These are phyloP conservation scores for Gossypium turneri DNA, from an alignment of 345 rosid species.

Conservation along the genomic window DNA sequence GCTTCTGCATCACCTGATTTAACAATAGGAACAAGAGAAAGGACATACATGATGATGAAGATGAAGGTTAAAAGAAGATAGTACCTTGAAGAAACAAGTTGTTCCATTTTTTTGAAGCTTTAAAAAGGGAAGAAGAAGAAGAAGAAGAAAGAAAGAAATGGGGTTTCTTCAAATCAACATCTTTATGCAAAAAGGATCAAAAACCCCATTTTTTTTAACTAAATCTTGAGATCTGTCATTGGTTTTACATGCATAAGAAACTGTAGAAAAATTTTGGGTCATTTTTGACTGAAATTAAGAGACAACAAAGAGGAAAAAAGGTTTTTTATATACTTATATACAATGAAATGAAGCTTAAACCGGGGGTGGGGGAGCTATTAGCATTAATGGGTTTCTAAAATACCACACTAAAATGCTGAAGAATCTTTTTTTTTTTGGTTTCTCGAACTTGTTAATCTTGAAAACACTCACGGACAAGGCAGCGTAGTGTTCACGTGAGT, in stretches of 20 bases:
- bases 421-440: background rate
- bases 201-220: background rate
- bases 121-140: too few species aligned
- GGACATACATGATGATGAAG: conserved; percentile 16
- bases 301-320: background rate
- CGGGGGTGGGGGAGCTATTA: too few species aligned
- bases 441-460: conserved; percentile 9
- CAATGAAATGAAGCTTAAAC: background rate
- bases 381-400: background rate
- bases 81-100: conserved; percentile 25
- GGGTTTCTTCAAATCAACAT: conserved; percentile 12
- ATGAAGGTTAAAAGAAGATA: conserved; percentile 18
- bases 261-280: background rate
- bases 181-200: background rate
- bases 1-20: conserved; percentile 65
- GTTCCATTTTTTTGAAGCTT: conserved; percentile 23
- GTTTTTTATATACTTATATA: background rate
- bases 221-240: conserved; percentile 4
- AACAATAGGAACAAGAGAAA: conserved; percentile 37
- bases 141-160: background rate
- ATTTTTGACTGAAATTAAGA: background rate
- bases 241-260: background rate
- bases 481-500: conserved; percentile 13
- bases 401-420: background rate
- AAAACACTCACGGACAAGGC: conserved; percentile 15